Conservation (phyloP, 192 early-diverging fungal genomes). For the Gigaspora rosea region DNA sequence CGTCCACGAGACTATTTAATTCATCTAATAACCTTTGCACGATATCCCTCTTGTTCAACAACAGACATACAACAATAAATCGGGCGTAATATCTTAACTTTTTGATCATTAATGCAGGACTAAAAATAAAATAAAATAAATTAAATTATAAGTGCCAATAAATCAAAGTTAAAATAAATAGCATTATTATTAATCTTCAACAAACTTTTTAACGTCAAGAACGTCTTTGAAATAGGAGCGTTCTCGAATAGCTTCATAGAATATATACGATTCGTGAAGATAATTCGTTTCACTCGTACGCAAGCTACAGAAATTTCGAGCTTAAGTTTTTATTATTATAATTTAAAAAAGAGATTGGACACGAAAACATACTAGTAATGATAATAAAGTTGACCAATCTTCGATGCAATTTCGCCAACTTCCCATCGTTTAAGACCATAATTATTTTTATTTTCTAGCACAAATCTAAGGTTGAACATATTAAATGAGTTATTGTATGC, state of each 20-base stretch:
- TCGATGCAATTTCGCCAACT: slow-evolving; percentile 97
- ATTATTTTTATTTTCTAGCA: slow-evolving; percentile 84
- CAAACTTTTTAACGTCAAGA: slow-evolving; percentile 85
- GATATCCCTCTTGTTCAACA: slow-evolving; percentile 80
- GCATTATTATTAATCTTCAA: not conserved
- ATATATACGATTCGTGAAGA: slow-evolving; percentile 89
- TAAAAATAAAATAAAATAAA: slow-evolving; percentile 37
- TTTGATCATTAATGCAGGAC: slow-evolving; percentile 91
- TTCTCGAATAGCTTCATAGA: slow-evolving; percentile 95
- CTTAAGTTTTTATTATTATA: not conserved
- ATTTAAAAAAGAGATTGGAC: too few relatives aligned
- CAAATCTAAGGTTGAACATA: slow-evolving; percentile 48
- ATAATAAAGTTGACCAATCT: slow-evolving; percentile 93
- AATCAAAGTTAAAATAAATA: not conserved
- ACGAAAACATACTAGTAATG: slow-evolving; percentile 63
- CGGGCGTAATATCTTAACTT: slow-evolving; percentile 97
- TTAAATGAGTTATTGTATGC: not conserved
- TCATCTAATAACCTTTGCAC: slow-evolving; percentile 85
- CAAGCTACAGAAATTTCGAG: slow-evolving; percentile 45
- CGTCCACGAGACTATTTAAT: slow-evolving; percentile 79
- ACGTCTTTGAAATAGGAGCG: slow-evolving; percentile 95
- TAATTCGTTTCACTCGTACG: slow-evolving; percentile 98
- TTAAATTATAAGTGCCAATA: not conserved
- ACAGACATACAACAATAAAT: slow-evolving; percentile 92
- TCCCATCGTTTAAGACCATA: slow-evolving; percentile 97